These are phyloP conservation scores for Fusarium floridanum DNA, from an alignment of 2,329 filamentous ascomycete species.

Conservation along the genomic window DNA sequence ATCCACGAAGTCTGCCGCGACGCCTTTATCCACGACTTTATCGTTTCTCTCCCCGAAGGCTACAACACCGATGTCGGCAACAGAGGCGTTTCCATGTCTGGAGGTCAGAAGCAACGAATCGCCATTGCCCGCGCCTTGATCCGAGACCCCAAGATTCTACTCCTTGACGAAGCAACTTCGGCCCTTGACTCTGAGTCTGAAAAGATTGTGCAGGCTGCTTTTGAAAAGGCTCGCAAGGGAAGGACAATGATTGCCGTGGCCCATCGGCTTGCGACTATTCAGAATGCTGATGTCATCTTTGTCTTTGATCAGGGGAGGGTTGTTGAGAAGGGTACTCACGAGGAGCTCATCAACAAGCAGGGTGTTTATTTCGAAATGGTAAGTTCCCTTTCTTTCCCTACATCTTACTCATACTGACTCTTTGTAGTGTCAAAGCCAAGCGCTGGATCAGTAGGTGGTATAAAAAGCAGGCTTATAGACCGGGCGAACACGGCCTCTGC, in stretches of 20 bases:
- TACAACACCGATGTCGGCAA: conserved; percentile 77
- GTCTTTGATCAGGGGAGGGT: conserved; percentile 57
- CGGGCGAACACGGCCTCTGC: not conserved
- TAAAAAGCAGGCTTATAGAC: not conserved
- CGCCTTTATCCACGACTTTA: conserved; percentile 79
- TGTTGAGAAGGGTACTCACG: conserved; percentile 57
- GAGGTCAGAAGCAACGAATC: conserved; percentile 78
- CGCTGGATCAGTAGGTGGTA: conserved; percentile 27
- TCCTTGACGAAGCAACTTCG: conserved; percentile 79
- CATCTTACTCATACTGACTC: not conserved
- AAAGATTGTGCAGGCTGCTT: conserved; percentile 72
- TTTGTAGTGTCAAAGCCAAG: conserved; percentile 37
- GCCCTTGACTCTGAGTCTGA: conserved; percentile 73
- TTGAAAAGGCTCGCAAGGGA: conserved; percentile 72
- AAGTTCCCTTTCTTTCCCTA: not conserved
- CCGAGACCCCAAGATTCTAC: conserved; percentile 71
- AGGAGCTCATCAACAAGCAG: conserved; percentile 33
- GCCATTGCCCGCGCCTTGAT: conserved; percentile 78
- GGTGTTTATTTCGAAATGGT: conserved; percentile 44
- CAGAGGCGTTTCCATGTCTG: conserved; percentile 74
- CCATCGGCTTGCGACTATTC: conserved; percentile 58
- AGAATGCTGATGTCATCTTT: conserved; percentile 59
- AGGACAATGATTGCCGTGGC: conserved; percentile 81
- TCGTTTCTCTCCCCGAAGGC: conserved; percentile 74
- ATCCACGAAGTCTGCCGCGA: conserved; percentile 69